Conservation (phyloP, 495 filamentous ascomycete genomes). For the Podospora australis region DNA sequence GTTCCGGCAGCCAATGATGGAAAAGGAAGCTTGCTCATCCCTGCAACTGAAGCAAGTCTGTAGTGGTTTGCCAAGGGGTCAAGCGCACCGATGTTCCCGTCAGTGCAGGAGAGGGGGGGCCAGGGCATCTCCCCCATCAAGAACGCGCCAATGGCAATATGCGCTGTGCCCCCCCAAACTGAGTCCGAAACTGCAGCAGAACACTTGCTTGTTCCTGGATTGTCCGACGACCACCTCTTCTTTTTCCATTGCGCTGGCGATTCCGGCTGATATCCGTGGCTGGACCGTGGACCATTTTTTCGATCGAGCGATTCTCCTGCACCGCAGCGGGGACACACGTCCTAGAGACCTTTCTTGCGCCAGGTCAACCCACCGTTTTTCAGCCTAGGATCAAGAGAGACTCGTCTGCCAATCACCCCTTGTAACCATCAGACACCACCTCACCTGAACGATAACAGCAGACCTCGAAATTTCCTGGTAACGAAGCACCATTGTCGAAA, state of each 20-base stretch:
- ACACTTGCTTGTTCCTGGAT: slow-evolving; percentile 23
- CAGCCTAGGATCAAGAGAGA: slow-evolving; percentile 9
- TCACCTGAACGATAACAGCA: neutral
- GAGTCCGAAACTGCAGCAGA: slow-evolving; percentile 24
- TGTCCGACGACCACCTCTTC: slow-evolving; percentile 16
- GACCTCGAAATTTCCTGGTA: neutral
- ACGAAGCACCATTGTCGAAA: neutral
- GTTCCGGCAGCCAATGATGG: slow-evolving; percentile 1
- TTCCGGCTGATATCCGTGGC: slow-evolving; percentile 23
- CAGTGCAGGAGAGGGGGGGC: slow-evolving; percentile 5
- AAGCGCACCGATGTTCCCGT: slow-evolving; percentile 9
- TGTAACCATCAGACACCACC: neutral
- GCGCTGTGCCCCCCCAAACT: slow-evolving; percentile 12
- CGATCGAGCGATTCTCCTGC: neutral
- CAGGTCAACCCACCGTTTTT: slow-evolving; percentile 9
- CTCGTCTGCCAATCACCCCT: slow-evolving; percentile 2
- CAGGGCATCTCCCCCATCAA: slow-evolving; percentile 4
- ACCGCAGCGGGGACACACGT: neutral
- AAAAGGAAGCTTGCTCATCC: neutral
- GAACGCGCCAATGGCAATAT: slow-evolving; percentile 14
- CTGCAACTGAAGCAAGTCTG: slow-evolving; percentile 9
- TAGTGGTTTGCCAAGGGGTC: slow-evolving; percentile 11
- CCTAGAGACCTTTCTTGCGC: neutral
- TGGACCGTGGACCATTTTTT: neutral
- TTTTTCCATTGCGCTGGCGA: slow-evolving; percentile 9